These are phyloP conservation scores for Pseudogymnoascus sp. DNA, from an alignment of 2,329 filamentous ascomycete species.

Conservation along the genomic window DNA sequence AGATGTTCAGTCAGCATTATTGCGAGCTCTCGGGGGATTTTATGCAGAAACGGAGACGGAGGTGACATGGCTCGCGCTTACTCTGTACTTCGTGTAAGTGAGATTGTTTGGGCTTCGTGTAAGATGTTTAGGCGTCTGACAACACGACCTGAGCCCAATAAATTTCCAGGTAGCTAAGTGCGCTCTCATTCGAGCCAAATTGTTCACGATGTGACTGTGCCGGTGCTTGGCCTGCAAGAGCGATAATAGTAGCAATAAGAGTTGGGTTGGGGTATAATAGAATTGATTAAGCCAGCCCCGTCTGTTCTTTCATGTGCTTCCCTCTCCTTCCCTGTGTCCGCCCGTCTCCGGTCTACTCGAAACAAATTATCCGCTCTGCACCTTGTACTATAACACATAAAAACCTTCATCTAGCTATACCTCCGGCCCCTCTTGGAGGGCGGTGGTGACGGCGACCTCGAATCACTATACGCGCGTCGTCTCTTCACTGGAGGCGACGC, in stretches of 20 bases:
- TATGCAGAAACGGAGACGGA: not conserved
- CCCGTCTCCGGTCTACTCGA: not conserved
- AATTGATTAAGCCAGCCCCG: constrained; percentile 2
- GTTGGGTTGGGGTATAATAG: constrained; percentile 7
- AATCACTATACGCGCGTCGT: constrained; percentile 17
- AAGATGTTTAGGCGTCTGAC: not conserved
- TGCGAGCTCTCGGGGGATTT: not conserved
- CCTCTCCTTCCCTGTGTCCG: not conserved
- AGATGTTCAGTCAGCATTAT: not conserved
- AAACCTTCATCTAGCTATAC: constrained; percentile 19
- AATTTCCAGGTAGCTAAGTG: not conserved
- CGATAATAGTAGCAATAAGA: not conserved
- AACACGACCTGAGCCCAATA: not conserved
- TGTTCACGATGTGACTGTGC: not conserved
- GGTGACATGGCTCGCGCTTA: constrained; percentile 3
- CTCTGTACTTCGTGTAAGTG: not conserved
- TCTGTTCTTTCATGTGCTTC: constrained; percentile 3
- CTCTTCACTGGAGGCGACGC: constrained; percentile 23
- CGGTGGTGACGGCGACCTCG: constrained; percentile 19
- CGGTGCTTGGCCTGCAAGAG: not conserved
- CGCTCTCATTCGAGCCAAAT: not conserved
- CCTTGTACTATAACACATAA: constrained; percentile 11
- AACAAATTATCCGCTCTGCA: constrained; percentile 1
- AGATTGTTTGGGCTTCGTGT: not conserved
- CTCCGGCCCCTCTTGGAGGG: constrained; percentile 23